Evolutionary conservation across 2,329 filamentous ascomycete species (phyloP), one percentile per base, ranked within the genome.

Genomic region (Colletotrichum tropicale): DNA sequence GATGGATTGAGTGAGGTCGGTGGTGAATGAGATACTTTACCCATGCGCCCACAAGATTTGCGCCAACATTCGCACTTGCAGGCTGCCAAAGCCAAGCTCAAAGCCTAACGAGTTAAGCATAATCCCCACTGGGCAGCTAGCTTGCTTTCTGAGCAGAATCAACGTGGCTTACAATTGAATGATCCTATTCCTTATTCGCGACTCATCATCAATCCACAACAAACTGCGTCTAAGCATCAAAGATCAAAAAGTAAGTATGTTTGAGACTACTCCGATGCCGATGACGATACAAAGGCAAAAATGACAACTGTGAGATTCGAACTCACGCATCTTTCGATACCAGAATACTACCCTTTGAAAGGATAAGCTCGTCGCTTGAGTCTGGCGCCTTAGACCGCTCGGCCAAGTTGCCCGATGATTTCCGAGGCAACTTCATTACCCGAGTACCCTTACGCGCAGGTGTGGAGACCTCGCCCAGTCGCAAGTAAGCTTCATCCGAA

Each of bases 341-440:
- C 73, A 75, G 73, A 75, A 75, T 68, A 4, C 72, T 26, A 52
- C 16, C 58, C 73, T 61, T 7, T 75, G 16, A 0, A 56, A 71
- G 69, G 64, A 36, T 8, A 75, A 75, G 70, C 56, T 68, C 12
- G 3, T 52, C 15, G 56, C 73, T 75, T 75, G 73, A 75, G 73
- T 75, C 73, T 75, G 73, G 73, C 73, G 73, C 73, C 73, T 75
- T 75, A 73, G 73, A 75, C 73, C 73, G 73, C 73, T 75, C 73
- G 73, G 73, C 73, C 73, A 75, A 75, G 73, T 75, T 75, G 38
- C 70, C 73, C 4, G 3, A n/a, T 75, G 55, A 4, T 24, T 8
- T 12, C 0, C 0, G 0, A 0, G 1, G 2, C 1, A 1, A 2
- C 3, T 30, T 24, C 0, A 8, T 4, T 8, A 0, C 2, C 1